Base-by-base conservation (phyloP, 805 yeast species). In the Candida tibetensis region DNA sequence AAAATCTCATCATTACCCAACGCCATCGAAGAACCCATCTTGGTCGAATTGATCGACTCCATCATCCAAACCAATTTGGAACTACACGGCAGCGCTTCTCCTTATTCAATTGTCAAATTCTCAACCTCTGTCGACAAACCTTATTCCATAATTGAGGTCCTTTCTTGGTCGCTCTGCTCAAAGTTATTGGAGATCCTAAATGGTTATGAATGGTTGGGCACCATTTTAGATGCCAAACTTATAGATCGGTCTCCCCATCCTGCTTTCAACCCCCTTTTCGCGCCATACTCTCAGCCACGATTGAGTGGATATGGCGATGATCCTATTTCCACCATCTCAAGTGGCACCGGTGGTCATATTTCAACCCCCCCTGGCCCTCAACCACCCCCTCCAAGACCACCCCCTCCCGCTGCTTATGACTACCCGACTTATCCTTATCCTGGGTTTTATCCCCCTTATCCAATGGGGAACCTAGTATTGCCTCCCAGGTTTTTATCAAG, bases 171-270 rank as follows among this genome's bases (percentile, higher is more conserved):
- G 12, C 18, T 41, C 13, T 31, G 34, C 23, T 23, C 21, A 12
- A 35, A 32, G 18, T 38, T 54, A 12, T 29, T 49, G 5, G 52
- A 47, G 3, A 37, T 30, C 2, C 42, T 59, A 35, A 47, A 59
- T 34, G 62, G 62, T 2, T 55, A 47, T 40, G 55, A 54, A 36
- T 60, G 62, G 61, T 17, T 40, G 14, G 44, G 40, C 4, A 40
- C 42, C 17, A 41, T 40, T 2, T 40, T 60, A 29, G 49, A 50
- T 8, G 56, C 44, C 14, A 32, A 39, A 14, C 21, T 52, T n/a
- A 22, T 40, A 9, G 36, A 34, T 17, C 35, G 30, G 32, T 15
- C 36, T n/a, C 27, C 12, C 15, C 17, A 4, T 27, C 32, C 17
- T 23, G 15, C 25, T 31, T 26, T n/a, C 32, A 18, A 5, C 33